phyloP scores from a whole-genome alignment of 768 basidiomycete species.

The Chalciporus piperatus region DNA sequence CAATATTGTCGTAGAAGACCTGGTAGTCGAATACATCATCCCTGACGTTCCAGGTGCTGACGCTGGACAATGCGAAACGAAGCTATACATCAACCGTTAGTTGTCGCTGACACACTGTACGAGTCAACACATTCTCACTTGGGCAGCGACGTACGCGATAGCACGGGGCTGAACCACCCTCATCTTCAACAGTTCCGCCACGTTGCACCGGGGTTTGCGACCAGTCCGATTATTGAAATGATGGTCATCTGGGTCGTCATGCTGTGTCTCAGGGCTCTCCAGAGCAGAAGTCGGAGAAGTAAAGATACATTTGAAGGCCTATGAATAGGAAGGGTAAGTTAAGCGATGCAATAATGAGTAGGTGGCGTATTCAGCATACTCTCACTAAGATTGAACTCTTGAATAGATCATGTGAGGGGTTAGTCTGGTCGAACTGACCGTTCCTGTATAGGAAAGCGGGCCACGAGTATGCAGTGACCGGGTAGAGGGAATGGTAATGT shows the following conservation, averaged over 20 bases:
- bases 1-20: conserved; percentile 12
- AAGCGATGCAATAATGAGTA: too few species aligned
- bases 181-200: conserved; percentile 9
- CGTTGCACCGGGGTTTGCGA: conserved; percentile 1
- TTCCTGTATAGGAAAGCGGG: conserved; percentile 3
- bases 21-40: conserved; percentile 11
- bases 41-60: neutral
- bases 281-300: conserved; percentile 18
- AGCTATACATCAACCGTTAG: conserved; percentile 6
- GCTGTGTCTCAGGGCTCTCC: neutral
- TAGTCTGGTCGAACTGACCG: neutral
- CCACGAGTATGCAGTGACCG: conserved; percentile 7
- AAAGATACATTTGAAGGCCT: conserved; percentile 21
- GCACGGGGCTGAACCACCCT: conserved; percentile 14
- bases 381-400: neutral
- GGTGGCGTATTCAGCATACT: neutral
- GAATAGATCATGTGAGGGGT: conserved; percentile 1
- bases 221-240: neutral
- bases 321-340: neutral
- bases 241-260: neutral
- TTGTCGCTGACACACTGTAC: neutral
- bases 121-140: conserved; percentile 10
- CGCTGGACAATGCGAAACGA: conserved; percentile 12
- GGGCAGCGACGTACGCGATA: conserved; percentile 25
- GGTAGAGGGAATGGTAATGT: neutral